These are phyloP conservation scores for Daldinia bambusicola DNA, from an alignment of 495 filamentous ascomycete genomes.

Conservation along the genomic window DNA sequence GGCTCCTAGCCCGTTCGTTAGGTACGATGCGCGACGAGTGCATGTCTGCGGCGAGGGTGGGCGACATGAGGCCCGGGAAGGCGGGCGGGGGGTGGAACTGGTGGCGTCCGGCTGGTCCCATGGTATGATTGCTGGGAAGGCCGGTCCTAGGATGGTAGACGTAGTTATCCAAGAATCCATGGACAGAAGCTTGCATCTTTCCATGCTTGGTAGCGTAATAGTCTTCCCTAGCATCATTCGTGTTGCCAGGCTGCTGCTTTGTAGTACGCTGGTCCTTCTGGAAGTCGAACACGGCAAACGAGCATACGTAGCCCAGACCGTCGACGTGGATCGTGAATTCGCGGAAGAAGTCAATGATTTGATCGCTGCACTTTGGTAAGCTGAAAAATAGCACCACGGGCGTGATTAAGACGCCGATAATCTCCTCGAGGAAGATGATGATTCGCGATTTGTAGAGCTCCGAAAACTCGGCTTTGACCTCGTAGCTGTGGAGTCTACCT, in stretches of 20 bases:
- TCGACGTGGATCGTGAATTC: conserved; percentile 98
- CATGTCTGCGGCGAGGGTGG: conserved; percentile 66
- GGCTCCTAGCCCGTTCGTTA: conserved; percentile 53
- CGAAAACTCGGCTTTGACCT: conserved; percentile 85
- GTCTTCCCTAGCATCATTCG: conserved; percentile 78
- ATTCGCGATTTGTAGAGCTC: conserved; percentile 88
- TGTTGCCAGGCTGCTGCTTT: conserved; percentile 49
- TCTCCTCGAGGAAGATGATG: conserved; percentile 90
- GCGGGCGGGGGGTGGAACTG: conserved; percentile 83
- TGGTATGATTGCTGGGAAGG: conserved; percentile 57
- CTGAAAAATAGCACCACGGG: conserved; percentile 90
- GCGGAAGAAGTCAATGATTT: conserved; percentile 95
- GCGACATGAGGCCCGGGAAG: conserved; percentile 76
- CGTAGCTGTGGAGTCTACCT: conserved; percentile 86
- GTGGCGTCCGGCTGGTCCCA: conserved; percentile 59
- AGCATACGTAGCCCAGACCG: conserved; percentile 94
- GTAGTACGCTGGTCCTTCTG: conserved; percentile 77
- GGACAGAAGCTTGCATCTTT: conserved; percentile 96
- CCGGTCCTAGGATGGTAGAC: conserved; percentile 69
- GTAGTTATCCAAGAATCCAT: conserved; percentile 93
- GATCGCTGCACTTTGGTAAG: conserved; percentile 88
- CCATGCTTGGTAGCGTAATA: conserved; percentile 95
- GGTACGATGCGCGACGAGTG: conserved; percentile 61
- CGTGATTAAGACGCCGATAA: conserved; percentile 89
- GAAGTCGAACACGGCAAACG: conserved; percentile 98